Evolutionary conservation across 2,329 filamentous ascomycete species (phyloP).

Genomic region (Chaetothyriales sp.): DNA sequence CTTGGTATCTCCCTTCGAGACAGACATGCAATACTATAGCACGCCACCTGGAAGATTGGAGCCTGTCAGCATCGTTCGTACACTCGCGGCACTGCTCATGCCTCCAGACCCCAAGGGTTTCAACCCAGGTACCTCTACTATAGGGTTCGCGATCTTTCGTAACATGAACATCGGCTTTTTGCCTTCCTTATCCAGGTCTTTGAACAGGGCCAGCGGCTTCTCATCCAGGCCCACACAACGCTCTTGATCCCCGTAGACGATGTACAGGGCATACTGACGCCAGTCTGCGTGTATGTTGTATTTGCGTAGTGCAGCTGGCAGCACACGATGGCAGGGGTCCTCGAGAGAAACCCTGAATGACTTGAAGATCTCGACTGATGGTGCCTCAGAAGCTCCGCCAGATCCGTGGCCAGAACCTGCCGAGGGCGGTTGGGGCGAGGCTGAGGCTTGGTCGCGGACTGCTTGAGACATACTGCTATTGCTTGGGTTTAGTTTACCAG

Average conservation of each 20-base stretch:
- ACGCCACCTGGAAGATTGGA: constrained; percentile 12
- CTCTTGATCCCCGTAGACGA: constrained; percentile 97
- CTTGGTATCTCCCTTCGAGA: background rate
- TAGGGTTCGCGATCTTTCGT: constrained; percentile 41
- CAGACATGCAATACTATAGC: constrained; percentile 2
- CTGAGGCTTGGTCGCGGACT: constrained; percentile 14
- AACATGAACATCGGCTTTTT: constrained; percentile 99
- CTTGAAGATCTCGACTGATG: constrained; percentile 86
- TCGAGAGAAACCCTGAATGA: constrained; percentile 97
- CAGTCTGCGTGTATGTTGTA: constrained; percentile 98
- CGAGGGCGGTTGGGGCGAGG: constrained; percentile 11
- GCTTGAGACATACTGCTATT: constrained; percentile 14
- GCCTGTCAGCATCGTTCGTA: constrained; percentile 4
- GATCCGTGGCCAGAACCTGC: constrained; percentile 10
- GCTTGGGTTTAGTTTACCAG: constrained; percentile 9
- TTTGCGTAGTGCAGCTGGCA: constrained; percentile 88
- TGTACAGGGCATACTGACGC: constrained; percentile 94
- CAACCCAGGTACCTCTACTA: constrained; percentile 7
- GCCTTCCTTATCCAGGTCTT: constrained; percentile 90
- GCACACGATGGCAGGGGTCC: constrained; percentile 91
- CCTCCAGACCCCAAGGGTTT: constrained; percentile 6
- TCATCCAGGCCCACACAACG: constrained; percentile 82
- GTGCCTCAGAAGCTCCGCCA: constrained; percentile 18
- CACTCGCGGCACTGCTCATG: constrained; percentile 3
- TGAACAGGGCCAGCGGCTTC: constrained; percentile 88